Conservation (phyloP, 2,329 filamentous ascomycete species). For the Pseudogymnoascus sp. region DNA sequence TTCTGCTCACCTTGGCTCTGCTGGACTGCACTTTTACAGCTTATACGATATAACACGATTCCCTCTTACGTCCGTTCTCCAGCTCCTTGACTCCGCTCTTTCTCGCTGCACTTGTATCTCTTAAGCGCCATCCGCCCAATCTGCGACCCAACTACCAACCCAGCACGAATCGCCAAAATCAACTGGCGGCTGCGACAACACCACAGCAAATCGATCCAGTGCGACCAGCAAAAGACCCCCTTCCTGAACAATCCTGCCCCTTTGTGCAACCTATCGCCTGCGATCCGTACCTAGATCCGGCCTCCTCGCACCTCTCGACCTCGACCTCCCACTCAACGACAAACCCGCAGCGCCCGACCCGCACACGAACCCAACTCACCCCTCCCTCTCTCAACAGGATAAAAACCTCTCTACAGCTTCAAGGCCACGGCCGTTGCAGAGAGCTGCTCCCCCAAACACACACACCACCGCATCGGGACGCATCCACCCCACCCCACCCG, state of each 20-base stretch:
- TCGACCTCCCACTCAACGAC: background rate
- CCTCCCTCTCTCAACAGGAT: background rate
- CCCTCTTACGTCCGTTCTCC: background rate
- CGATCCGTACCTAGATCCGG: background rate
- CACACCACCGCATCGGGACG: background rate
- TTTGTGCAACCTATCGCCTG: background rate
- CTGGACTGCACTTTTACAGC: background rate
- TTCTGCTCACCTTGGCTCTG: background rate
- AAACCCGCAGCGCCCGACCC: background rate
- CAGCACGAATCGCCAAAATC: background rate
- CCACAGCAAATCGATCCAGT: conserved; percentile 51
- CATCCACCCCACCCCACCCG: background rate
- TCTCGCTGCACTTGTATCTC: background rate
- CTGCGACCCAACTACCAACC: background rate
- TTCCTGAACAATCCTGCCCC: background rate
- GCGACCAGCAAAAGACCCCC: conserved; percentile 50
- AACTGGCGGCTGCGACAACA: conserved; percentile 2
- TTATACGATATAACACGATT: background rate
- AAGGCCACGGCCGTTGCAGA: background rate
- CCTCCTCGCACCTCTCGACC: background rate
- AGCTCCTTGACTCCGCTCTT: background rate
- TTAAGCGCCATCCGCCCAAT: conserved; percentile 9
- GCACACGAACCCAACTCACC: background rate
- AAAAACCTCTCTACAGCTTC: background rate
- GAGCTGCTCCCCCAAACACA: background rate